Percentiles rank a stretch among this genome's conserved stretches.
These are phyloP conservation scores for Strobilomyces confusus DNA, from an alignment of 768 basidiomycete genomes.

Conservation along the genomic window DNA sequence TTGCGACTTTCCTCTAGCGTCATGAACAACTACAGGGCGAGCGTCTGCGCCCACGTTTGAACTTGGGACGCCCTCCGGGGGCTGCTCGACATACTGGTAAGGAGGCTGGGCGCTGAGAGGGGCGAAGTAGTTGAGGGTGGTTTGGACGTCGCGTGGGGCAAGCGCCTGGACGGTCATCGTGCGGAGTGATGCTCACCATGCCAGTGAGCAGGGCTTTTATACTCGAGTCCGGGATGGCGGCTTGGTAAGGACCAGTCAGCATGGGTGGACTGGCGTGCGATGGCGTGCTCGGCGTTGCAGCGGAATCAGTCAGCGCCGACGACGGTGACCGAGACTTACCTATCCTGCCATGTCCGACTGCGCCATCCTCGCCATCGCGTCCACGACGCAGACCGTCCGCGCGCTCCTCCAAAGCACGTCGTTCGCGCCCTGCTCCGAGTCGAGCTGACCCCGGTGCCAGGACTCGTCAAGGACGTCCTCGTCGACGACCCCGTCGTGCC, in stretches of 20 bases:
- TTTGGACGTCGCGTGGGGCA: constrained; percentile 34
- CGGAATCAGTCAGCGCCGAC: not conserved
- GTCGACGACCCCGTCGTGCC: constrained; percentile 38
- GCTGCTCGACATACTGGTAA: constrained; percentile 32
- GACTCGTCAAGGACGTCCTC: constrained; percentile 18
- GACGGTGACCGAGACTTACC: not conserved
- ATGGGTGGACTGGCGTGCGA: not conserved
- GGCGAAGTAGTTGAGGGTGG: constrained; percentile 36
- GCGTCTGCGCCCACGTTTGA: constrained; percentile 29
- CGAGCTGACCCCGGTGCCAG: constrained; percentile 21
- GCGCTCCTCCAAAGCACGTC: constrained; percentile 26
- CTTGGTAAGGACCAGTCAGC: not conserved
- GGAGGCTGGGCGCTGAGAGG: constrained; percentile 29
- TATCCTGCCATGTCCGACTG: constrained; percentile 15
- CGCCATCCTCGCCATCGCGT: constrained; percentile 26
- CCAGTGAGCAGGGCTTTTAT: constrained; percentile 7
- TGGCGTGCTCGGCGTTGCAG: constrained; percentile 10
- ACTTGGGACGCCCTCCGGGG: constrained; percentile 25
- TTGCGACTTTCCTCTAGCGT: constrained; percentile 31
- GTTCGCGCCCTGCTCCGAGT: not conserved
- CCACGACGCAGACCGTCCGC: constrained; percentile 14
- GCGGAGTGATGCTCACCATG: not conserved
- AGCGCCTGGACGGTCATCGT: constrained; percentile 22
- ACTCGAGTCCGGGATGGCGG: not conserved
- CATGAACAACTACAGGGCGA: constrained; percentile 23